phyloP scores from a whole-genome alignment of 768 basidiomycete species.

The Xerocomellus chrysenteron region DNA sequence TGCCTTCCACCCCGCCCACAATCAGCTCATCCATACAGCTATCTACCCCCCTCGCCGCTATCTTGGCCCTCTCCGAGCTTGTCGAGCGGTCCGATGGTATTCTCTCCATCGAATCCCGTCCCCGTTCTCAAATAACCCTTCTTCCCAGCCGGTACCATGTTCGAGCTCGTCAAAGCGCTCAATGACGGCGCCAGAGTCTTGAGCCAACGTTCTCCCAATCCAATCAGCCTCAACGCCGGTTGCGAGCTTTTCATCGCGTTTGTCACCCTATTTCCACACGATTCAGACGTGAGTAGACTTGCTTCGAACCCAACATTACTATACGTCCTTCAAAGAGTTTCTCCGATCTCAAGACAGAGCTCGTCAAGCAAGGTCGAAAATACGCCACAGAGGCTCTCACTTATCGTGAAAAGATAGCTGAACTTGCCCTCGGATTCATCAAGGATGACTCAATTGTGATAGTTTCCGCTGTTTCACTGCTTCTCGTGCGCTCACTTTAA shows the following conservation, averaged over 20 bases:
- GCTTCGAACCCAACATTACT: conserved; percentile 10
- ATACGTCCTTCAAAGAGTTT: conserved; percentile 58
- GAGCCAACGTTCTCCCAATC: conserved; percentile 63
- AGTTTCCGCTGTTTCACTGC: conserved; percentile 21
- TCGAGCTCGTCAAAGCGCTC: conserved; percentile 84
- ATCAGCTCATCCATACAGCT: conserved; percentile 43
- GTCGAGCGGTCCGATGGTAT: conserved; percentile 79
- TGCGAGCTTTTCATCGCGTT: conserved; percentile 90
- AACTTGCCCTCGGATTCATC: conserved; percentile 87
- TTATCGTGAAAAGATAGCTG: conserved; percentile 88
- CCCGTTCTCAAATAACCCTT: conserved; percentile 4
- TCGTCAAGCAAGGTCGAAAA: conserved; percentile 76
- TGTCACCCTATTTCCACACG: conserved; percentile 81
- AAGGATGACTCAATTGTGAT: conserved; percentile 89
- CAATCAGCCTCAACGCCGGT: conserved; percentile 85
- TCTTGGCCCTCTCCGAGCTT: conserved; percentile 79
- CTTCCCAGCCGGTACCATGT: conserved; percentile 80
- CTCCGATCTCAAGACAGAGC: conserved; percentile 75
- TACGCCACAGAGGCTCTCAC: conserved; percentile 78
- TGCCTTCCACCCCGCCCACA: neutral
- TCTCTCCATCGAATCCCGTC: conserved; percentile 21
- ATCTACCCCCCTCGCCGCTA: conserved; percentile 84
- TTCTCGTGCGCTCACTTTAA: conserved; percentile 12
- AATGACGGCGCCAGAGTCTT: conserved; percentile 70
- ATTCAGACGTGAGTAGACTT: conserved; percentile 61